These are phyloP conservation scores for Cladochytrium replicatum DNA, from an alignment of 192 early-diverging fungal genomes.

Conservation along the genomic window DNA sequence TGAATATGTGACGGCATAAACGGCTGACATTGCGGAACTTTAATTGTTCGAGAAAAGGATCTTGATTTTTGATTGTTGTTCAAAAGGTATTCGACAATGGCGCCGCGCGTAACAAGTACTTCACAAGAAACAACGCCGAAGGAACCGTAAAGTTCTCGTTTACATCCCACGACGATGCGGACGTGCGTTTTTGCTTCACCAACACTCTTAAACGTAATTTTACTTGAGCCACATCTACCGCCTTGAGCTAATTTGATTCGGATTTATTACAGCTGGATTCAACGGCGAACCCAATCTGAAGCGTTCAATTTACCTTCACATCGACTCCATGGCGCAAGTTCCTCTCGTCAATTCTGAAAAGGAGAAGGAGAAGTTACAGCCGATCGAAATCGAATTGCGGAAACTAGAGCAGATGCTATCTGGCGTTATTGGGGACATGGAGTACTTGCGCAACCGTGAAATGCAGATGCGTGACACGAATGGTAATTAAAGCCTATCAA, in stretches of 20 bases:
- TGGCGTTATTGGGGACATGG: constrained; percentile 78
- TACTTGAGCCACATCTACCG: constrained; percentile 3
- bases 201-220: constrained; percentile 37
- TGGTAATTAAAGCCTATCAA: constrained; percentile 32
- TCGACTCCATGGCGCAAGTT: constrained; percentile 79
- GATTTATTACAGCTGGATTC: neutral
- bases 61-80: neutral
- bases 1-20: too few relatives aligned
- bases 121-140: constrained; percentile 49
- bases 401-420: constrained; percentile 65
- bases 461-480: constrained; percentile 79
- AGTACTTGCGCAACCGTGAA: constrained; percentile 71
- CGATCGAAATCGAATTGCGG: constrained; percentile 80
- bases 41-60: neutral
- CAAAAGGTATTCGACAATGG: constrained; percentile 64
- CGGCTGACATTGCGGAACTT: too few relatives aligned
- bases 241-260: too few relatives aligned
- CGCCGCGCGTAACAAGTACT: constrained; percentile 58
- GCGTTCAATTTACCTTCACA: constrained; percentile 61
- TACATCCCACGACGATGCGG: constrained; percentile 75
- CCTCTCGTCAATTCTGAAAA: too few relatives aligned
- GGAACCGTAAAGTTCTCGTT: constrained; percentile 63
- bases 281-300: constrained; percentile 27
- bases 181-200: constrained; percentile 78
- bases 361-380: constrained; percentile 79